Percentiles rank a stretch among this genome's conserved stretches.
phyloP scores from a whole-genome alignment of 2,329 filamentous ascomycete species.

The Pseudogymnoascus sp. region DNA sequence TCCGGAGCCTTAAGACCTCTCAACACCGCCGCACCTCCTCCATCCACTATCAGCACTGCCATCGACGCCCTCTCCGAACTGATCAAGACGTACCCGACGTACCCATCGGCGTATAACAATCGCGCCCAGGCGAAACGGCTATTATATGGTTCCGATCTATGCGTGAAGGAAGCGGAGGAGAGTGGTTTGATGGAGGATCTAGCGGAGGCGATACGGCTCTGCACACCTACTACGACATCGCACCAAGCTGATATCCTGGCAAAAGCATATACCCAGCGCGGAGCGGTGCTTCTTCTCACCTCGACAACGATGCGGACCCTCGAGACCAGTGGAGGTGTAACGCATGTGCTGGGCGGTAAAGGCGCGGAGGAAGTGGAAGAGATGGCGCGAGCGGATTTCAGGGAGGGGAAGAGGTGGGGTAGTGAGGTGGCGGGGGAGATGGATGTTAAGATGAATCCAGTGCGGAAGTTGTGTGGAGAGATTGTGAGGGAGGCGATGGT shows the following conservation, averaged over 20 bases:
- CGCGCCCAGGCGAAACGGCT: constrained; percentile 59
- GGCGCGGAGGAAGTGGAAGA: constrained; percentile 50
- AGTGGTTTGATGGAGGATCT: constrained; percentile 25
- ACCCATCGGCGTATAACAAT: constrained; percentile 69
- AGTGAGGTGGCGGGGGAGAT: constrained; percentile 57
- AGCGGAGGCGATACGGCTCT: constrained; percentile 29
- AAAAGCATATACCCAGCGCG: constrained; percentile 64
- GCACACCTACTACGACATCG: constrained; percentile 44
- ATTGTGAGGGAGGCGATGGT: constrained; percentile 63
- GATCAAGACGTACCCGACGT: constrained; percentile 50
- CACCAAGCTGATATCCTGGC: constrained; percentile 54
- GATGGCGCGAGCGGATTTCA: constrained; percentile 54
- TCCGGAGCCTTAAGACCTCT: constrained; percentile 32
- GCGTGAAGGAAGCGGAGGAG: constrained; percentile 39
- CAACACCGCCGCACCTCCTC: constrained; percentile 23
- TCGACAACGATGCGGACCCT: constrained; percentile 36
- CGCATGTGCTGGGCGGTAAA: constrained; percentile 31
- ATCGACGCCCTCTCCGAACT: constrained; percentile 45
- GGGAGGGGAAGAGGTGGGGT: constrained; percentile 55
- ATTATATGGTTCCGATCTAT: constrained; percentile 49
- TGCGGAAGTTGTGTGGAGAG: constrained; percentile 60
- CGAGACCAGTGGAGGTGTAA: constrained; percentile 6
- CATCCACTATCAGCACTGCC: constrained; percentile 39
- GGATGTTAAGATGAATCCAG: constrained; percentile 58
- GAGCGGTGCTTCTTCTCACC: constrained; percentile 53